Conservation (phyloP, 2,329 filamentous ascomycete species). For the Didymella keratinophila region DNA sequence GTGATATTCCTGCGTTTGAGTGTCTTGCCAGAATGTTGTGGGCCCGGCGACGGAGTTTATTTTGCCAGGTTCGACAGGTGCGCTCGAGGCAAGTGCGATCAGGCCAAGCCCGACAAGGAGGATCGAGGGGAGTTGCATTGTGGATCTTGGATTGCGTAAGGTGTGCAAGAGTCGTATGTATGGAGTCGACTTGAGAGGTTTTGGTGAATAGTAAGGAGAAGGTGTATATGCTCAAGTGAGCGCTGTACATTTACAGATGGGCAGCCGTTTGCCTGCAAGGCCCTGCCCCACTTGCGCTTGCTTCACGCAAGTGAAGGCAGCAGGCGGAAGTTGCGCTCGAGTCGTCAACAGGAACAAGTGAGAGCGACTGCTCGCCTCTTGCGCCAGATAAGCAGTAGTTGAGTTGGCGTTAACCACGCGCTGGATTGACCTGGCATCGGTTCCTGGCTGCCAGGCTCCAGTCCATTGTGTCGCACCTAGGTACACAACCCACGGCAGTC, state of each 20-base stretch:
- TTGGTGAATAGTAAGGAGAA: neutral
- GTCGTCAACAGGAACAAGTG: neutral
- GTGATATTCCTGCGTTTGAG: neutral
- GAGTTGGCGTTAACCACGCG: neutral
- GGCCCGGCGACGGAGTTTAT: neutral
- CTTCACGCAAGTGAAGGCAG: constrained; percentile 7
- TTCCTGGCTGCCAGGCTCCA: neutral
- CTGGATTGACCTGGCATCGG: neutral
- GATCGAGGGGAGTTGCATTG: constrained; percentile 2
- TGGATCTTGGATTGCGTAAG: neutral
- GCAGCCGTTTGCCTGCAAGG: constrained; percentile 6
- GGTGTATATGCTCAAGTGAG: neutral
- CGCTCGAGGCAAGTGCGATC: constrained; percentile 4
- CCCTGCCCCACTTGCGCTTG: constrained; percentile 1
- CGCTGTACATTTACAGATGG: neutral
- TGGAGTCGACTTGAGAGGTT: neutral
- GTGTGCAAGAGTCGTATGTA: neutral
- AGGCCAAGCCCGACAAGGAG: neutral
- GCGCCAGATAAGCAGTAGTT: too few relatives aligned
- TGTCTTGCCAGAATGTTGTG: constrained; percentile 1
- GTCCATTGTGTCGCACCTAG: neutral
- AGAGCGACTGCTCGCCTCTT: neutral
- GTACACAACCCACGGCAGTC: neutral
- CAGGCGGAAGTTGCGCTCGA: constrained; percentile 1
- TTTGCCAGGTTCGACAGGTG: neutral